phyloP scores from a whole-genome alignment of 768 basidiomycete species.

The Tulasnella sp. region DNA sequence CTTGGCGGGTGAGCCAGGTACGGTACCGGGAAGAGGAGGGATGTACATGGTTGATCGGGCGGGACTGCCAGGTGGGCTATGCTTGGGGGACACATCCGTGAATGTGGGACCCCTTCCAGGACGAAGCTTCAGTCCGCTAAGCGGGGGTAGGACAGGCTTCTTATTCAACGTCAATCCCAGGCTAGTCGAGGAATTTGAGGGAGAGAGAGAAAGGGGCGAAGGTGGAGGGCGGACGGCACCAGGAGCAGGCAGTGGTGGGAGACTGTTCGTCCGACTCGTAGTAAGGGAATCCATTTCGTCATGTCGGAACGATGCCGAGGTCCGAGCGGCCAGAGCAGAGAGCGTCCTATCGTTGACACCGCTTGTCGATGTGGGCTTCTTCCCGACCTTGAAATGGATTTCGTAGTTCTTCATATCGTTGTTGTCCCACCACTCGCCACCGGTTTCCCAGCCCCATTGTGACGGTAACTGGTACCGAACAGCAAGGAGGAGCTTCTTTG shows the following conservation, averaged over 20 bases:
- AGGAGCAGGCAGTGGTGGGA: slow-evolving; percentile 10
- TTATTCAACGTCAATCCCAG: not conserved
- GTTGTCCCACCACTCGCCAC: slow-evolving; percentile 87
- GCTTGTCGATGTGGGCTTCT: not conserved
- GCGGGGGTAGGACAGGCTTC: not conserved
- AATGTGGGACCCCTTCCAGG: slow-evolving; percentile 9
- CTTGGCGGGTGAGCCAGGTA: not conserved
- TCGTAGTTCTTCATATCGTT: slow-evolving; percentile 69
- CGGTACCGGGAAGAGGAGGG: slow-evolving; percentile 2
- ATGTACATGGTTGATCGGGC: slow-evolving; percentile 1
- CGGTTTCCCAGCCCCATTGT: slow-evolving; percentile 31
- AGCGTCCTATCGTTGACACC: not conserved
- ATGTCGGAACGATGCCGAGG: not conserved
- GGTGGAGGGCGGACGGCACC: not conserved
- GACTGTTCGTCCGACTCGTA: not conserved
- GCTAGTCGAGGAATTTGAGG: not conserved
- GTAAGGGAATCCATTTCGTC: not conserved
- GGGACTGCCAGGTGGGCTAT: slow-evolving; percentile 10
- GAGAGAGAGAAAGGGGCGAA: not conserved
- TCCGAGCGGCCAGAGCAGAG: not conserved
- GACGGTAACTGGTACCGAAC: slow-evolving; percentile 41
- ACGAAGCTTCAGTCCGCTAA: slow-evolving; percentile 1
- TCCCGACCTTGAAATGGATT: slow-evolving; percentile 41
- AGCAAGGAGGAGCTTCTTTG: slow-evolving; percentile 70
- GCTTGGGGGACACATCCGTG: not conserved